phyloP scores from a whole-genome alignment of 169 alveolate species.

The Plasmodium vivax region DNA sequence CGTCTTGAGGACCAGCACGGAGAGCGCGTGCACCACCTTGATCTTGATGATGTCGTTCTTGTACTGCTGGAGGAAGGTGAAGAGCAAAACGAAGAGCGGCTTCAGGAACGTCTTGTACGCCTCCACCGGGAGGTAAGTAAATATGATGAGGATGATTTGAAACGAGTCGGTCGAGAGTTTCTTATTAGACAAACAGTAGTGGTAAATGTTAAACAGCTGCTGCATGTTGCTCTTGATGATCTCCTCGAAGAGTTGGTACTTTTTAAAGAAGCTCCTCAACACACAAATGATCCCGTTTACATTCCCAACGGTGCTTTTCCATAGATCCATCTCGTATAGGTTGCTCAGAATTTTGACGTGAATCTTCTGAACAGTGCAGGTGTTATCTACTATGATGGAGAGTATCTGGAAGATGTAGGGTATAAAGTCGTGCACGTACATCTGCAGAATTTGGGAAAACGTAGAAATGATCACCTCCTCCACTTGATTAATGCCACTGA shows the following conservation, averaged over 20 bases:
- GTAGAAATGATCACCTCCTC: conserved; percentile 80
- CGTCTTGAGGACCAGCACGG: conserved; percentile 26
- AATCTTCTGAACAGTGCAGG: conserved; percentile 72
- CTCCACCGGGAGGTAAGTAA: conserved; percentile 83
- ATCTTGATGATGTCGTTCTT: conserved; percentile 71
- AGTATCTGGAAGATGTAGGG: conserved; percentile 86
- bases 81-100: conserved; percentile 82
- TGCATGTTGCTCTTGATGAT: conserved; percentile 81
- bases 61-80: conserved; percentile 82
- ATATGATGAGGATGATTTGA: conserved; percentile 83
- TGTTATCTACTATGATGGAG: conserved; percentile 41
- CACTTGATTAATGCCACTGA: conserved; percentile 48
- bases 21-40: conserved; percentile 26
- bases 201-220: conserved; percentile 85
- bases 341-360: conserved; percentile 79
- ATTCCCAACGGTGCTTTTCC: conserved; percentile 81
- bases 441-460: conserved; percentile 82
- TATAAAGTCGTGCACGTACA: conserved; percentile 84
- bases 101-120: conserved; percentile 81
- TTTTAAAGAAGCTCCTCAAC: conserved; percentile 83
- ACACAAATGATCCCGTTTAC: conserved; percentile 87
- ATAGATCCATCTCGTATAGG: conserved; percentile 75
- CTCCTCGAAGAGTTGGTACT: conserved; percentile 80
- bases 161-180: conserved; percentile 84
- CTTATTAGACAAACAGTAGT: conserved; percentile 87